phyloP scores from a whole-genome alignment of 176 grass and related monocot genomes.

The Triticum urartu region DNA sequence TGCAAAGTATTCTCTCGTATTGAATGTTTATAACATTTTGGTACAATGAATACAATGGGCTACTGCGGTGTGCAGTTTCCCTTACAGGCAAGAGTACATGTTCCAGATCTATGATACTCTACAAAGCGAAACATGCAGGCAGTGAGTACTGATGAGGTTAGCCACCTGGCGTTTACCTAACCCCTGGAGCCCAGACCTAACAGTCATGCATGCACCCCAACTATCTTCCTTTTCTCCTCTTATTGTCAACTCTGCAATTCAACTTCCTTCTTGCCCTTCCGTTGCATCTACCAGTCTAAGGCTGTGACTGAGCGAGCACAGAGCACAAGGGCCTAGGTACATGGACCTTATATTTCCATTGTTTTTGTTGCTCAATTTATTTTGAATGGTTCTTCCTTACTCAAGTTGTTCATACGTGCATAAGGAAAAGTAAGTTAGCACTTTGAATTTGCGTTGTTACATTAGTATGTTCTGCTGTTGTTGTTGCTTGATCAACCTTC shows the following conservation, averaged over 20 bases:
- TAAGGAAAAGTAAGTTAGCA: not conserved
- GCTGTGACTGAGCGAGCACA: conserved; percentile 13
- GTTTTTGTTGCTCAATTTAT: not conserved
- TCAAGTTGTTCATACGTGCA: conserved; percentile 4
- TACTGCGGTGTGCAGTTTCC: not conserved
- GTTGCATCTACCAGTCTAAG: conserved; percentile 28
- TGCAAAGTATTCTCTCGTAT: not conserved
- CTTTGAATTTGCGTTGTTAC: not conserved
- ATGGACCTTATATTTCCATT: conserved; percentile 1
- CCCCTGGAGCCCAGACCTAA: conserved; percentile 34
- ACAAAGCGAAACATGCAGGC: conserved; percentile 3
- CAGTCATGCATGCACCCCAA: conserved; percentile 36
- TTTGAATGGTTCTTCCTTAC: not conserved
- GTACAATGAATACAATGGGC: not conserved
- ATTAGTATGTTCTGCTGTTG: conserved; percentile 1
- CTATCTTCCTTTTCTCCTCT: conserved; percentile 30
- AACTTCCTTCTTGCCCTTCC: conserved; percentile 5
- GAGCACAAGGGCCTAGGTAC: conserved; percentile 3
- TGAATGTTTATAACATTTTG: not conserved
- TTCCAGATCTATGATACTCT: not conserved
- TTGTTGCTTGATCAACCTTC: conserved; percentile 7
- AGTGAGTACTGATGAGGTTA: conserved; percentile 12
- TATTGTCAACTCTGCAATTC: conserved; percentile 6
- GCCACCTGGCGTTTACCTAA: conserved; percentile 15
- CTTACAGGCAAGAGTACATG: not conserved